Evolutionary conservation across 805 yeast species (phyloP), one percentile per base, ranked within the genome.

Genomic region (Grigorovia transvaalensis): DNA sequence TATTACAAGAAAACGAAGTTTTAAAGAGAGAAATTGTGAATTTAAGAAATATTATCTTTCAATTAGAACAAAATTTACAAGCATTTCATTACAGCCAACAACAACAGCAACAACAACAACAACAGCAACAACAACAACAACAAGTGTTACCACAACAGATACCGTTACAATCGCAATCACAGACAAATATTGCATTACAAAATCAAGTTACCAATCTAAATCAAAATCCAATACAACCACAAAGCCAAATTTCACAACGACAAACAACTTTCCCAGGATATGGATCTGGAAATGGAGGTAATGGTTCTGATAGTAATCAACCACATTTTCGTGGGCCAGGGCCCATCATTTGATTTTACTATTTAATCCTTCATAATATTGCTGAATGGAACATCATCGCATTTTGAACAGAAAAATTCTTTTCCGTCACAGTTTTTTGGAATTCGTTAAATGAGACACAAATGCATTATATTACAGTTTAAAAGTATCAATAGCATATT

Each of bases 1-100:
- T 85, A 58, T 77, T 79, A 61, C 81, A 79, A 57, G 78, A 82
- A 29, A 54, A 56, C 27, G 47, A 33, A 12, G 27, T 42, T 15
- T 38, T 57, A n/a, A 49, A 47, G 35, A 15, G 45, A 9, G 56
- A 57, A 42, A 50, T 50, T 9, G n/a, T 20, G 11, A 35, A 41
- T 15, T 46, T 54, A 17, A 51, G 48, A 30, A 45, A 50, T 41
- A 18, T 45, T 11, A 45, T 53, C 2, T 43, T 43, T 30, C 50
- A 50, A 46, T 41, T 53, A 27, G 53, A 52, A 27, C 50, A 49
- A n/a, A 43, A 45, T 29, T 44, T 52, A 27, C 45, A 49, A 27
- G 40, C 30, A 19, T 35, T 38, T 18, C 48, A 47, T 20, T n/a
- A 35, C 9, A 41, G 35, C 17, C 48, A 46, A 30, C 43, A 35